A percentile compares a stretch with the other conserved stretches of the same genome.
Evolutionary conservation across 2,329 filamentous ascomycete genomes (phyloP).

Genomic region (Cordyceps cateniannulata): DNA sequence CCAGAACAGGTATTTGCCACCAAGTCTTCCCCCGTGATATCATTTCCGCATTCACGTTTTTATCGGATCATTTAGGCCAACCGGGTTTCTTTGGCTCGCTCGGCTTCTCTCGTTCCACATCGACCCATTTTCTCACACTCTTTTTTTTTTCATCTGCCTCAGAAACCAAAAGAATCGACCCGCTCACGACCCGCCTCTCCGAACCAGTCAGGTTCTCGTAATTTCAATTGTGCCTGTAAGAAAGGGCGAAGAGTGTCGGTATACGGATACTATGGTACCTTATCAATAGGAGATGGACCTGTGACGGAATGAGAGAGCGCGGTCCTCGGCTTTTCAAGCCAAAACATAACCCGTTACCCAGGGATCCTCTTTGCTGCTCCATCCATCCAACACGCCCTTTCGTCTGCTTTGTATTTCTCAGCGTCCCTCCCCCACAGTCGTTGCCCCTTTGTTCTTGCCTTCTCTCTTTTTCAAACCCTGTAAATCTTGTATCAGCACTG

Average conservation of each 20-base stretch:
- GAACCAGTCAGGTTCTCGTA: conserved; percentile 2
- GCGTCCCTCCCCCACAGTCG: conserved; percentile 3
- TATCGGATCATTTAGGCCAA: background rate
- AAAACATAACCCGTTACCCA: background rate
- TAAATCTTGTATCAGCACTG: background rate
- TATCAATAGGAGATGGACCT: background rate
- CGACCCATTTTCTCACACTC: conserved; percentile 12
- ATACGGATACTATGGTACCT: background rate
- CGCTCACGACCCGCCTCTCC: background rate
- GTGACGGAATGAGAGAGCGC: background rate
- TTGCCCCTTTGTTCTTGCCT: background rate
- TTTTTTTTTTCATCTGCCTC: background rate
- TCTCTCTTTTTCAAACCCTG: conserved; percentile 4
- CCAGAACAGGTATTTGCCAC: no score
- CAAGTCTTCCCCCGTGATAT: no score
- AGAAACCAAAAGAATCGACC: background rate
- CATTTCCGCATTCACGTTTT: background rate
- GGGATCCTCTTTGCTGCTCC: background rate
- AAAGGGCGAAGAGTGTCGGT: background rate
- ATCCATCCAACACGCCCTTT: background rate
- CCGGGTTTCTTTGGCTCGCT: background rate
- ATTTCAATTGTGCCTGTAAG: conserved; percentile 8
- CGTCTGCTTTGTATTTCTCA: conserved; percentile 28
- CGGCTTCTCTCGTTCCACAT: conserved; percentile 9
- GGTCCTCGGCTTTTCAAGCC: conserved; percentile 4